Evolutionary conservation across 371 early-diverging fungal species (phyloP).

Genomic region (Rhizopus microsporus): DNA sequence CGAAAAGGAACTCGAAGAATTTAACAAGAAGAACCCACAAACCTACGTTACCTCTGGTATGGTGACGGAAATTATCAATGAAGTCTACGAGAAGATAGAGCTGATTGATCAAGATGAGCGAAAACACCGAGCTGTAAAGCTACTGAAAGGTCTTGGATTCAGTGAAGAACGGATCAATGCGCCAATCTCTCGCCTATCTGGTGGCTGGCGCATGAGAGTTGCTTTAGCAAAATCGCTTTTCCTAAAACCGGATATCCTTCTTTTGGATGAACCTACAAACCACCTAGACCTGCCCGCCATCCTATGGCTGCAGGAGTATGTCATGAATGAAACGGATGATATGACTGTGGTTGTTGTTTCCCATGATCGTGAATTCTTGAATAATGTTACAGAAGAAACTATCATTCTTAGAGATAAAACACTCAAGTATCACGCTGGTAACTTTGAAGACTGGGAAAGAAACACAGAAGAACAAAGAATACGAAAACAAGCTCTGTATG

Average conservation of each 20-base stretch:
- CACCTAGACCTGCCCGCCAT: slow-evolving; percentile 83
- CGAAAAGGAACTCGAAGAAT: slow-evolving; percentile 54
- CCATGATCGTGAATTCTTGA: slow-evolving; percentile 80
- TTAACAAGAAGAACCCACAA: slow-evolving; percentile 37
- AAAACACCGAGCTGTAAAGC: slow-evolving; percentile 61
- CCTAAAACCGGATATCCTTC: slow-evolving; percentile 73
- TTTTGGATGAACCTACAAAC: slow-evolving; percentile 91
- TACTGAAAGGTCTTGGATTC: slow-evolving; percentile 66
- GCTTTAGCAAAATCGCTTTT: slow-evolving; percentile 84
- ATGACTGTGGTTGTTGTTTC: slow-evolving; percentile 75
- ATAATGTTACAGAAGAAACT: slow-evolving; percentile 68
- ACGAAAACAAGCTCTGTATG: slow-evolving; percentile 53
- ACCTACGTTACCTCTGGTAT: slow-evolving; percentile 50
- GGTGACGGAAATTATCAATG: slow-evolving; percentile 59
- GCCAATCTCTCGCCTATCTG: slow-evolving; percentile 66
- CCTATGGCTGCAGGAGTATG: slow-evolving; percentile 76
- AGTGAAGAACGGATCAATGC: slow-evolving; percentile 37
- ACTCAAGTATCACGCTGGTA: slow-evolving; percentile 73
- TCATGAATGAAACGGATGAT: slow-evolving; percentile 53
- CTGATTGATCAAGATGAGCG: slow-evolving; percentile 54
- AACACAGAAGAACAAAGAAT: slow-evolving; percentile 63
- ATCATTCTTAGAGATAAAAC: slow-evolving; percentile 67
- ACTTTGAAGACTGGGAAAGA: slow-evolving; percentile 70
- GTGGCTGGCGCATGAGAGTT: slow-evolving; percentile 91
- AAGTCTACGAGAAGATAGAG: slow-evolving; percentile 48